Evolutionary conservation across 2,329 filamentous ascomycete genomes (phyloP).

Genomic region (Beauveria sp.): DNA sequence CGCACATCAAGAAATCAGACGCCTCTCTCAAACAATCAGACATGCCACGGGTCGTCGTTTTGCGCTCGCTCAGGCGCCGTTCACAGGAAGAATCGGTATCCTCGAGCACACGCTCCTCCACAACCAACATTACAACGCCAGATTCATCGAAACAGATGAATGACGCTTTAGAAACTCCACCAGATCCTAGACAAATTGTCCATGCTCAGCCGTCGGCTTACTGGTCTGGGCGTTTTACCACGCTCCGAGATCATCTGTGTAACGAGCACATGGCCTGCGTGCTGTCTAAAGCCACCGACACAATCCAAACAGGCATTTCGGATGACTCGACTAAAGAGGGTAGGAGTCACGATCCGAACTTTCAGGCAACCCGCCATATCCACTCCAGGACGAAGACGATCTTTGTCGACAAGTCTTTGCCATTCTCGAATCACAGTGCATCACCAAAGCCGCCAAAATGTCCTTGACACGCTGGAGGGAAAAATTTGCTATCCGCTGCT

Average conservation of each 20-base stretch:
- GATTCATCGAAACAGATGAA: neutral
- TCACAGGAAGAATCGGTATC: constrained; percentile 17
- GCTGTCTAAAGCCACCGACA: neutral
- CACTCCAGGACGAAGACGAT: constrained; percentile 31
- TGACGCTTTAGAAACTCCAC: neutral
- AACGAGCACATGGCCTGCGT: constrained; percentile 16
- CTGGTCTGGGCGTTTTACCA: constrained; percentile 55
- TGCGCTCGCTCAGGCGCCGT: constrained; percentile 13
- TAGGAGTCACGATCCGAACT: neutral
- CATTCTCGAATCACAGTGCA: constrained; percentile 39
- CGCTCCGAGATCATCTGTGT: constrained; percentile 42
- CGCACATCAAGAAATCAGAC: neutral
- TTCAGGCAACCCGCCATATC: constrained; percentile 1
- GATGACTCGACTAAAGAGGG: neutral
- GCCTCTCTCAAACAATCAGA: neutral
- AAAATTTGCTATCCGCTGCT: constrained; percentile 34
- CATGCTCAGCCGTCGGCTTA: constrained; percentile 42
- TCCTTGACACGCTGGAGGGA: constrained; percentile 44
- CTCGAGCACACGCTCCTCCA: constrained; percentile 14
- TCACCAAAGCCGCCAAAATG: constrained; percentile 37
- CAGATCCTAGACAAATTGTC: constrained; percentile 23
- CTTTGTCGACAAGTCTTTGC: constrained; percentile 37
- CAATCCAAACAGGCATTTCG: neutral
- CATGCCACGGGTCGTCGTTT: constrained; percentile 8
- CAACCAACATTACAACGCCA: constrained; percentile 8